Conservation (phyloP, 2,329 filamentous ascomycete genomes). For the Alternaria consortialis region DNA sequence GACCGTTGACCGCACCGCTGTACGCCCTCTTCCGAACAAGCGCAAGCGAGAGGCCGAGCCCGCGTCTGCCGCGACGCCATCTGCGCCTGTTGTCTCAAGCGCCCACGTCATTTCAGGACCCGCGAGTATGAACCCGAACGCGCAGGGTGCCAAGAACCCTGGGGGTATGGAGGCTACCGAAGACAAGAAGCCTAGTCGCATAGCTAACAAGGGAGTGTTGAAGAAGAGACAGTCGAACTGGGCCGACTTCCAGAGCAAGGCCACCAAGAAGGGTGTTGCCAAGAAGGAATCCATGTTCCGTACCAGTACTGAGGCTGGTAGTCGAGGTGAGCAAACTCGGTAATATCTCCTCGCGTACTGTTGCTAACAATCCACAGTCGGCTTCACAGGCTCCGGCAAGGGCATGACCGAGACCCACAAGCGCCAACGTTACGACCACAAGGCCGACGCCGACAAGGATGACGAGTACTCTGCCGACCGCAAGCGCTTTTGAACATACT, state of each 20-base stretch:
- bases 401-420: slow-evolving; percentile 92
- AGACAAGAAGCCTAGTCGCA: slow-evolving; percentile 74
- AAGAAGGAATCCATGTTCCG: slow-evolving; percentile 99
- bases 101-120: slow-evolving; percentile 70
- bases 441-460: slow-evolving; percentile 41
- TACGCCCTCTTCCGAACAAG: slow-evolving; percentile 51
- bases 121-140: slow-evolving; percentile 72
- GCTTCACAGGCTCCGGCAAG: slow-evolving; percentile 94
- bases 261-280: slow-evolving; percentile 65
- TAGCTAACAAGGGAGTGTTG: slow-evolving; percentile 90
- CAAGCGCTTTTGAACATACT: slow-evolving; percentile 15
- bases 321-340: slow-evolving; percentile 71
- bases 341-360: neutral
- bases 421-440: slow-evolving; percentile 82
- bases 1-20: slow-evolving; percentile 65
- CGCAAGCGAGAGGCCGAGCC: slow-evolving; percentile 85
- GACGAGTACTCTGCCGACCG: slow-evolving; percentile 24
- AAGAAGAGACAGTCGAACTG: slow-evolving; percentile 92
- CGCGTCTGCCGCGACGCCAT: slow-evolving; percentile 61
- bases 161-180: slow-evolving; percentile 68
- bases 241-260: slow-evolving; percentile 88
- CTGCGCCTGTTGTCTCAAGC: slow-evolving; percentile 51
- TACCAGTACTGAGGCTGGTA: slow-evolving; percentile 85
- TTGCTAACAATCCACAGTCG: slow-evolving; percentile 68
- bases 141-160: slow-evolving; percentile 70